A percentile compares a stretch with the other conserved stretches of the same genome.
These are phyloP conservation scores for Wickerhamiella vanderwaltii DNA, from an alignment of 805 yeast genomes.

Conservation along the genomic window DNA sequence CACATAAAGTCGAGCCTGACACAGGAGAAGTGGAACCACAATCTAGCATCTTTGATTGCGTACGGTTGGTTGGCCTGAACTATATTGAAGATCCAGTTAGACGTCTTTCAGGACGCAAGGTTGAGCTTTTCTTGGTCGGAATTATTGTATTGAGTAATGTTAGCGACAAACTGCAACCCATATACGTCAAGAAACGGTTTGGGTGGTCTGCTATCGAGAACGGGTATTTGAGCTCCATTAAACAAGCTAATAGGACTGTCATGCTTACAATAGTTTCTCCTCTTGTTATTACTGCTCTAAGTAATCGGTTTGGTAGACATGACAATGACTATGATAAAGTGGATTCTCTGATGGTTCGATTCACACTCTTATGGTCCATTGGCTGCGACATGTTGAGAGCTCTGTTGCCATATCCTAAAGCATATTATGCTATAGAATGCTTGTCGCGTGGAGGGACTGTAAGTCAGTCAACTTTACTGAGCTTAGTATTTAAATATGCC, in stretches of 20 bases:
- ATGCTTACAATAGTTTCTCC: neutral
- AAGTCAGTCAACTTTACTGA: neutral
- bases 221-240: neutral
- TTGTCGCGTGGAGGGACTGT: neutral
- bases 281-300: neutral
- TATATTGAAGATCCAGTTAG: neutral
- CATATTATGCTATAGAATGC: neutral
- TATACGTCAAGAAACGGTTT: constrained; percentile 5
- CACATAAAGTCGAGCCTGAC: too few relatives aligned
- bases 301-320: neutral
- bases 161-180: neutral
- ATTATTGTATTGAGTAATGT: neutral
- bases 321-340: neutral
- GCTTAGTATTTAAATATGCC: neutral
- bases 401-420: neutral
- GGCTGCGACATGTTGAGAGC: neutral
- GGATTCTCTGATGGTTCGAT: neutral
- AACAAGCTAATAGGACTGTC: neutral
- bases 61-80: neutral
- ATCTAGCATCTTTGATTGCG: neutral
- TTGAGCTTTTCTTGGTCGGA: neutral
- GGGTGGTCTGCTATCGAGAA: constrained; percentile 3
- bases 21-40: neutral
- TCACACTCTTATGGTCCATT: neutral
- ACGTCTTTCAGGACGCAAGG: neutral